Conservation (phyloP, 306 rosid genomes). For the Cucurbita pepo region DNA sequence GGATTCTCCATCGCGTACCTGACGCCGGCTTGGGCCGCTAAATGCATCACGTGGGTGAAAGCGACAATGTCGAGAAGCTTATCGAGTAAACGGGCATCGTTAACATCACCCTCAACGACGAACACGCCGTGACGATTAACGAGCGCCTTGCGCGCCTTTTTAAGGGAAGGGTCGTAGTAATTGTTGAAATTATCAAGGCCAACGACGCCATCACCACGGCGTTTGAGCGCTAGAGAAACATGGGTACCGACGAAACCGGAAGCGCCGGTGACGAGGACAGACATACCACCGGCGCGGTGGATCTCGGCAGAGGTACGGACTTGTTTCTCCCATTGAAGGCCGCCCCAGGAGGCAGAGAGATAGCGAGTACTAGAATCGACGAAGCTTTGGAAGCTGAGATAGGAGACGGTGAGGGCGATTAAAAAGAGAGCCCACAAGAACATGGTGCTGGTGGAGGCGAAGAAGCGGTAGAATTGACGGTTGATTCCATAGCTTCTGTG, state of each 20-base stretch:
- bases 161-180: conserved; percentile 72
- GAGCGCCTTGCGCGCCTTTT: conserved; percentile 43
- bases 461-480: conserved; percentile 66
- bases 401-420: conserved; percentile 63
- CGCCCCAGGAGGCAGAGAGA: conserved; percentile 77
- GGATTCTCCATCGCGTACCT: conserved; percentile 91
- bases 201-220: conserved; percentile 69
- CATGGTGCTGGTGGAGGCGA: conserved; percentile 79
- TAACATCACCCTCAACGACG: conserved; percentile 58
- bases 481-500: conserved; percentile 36
- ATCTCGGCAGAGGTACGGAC: conserved; percentile 59
- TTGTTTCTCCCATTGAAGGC: conserved; percentile 85
- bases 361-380: conserved; percentile 55
- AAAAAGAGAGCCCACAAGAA: conserved; percentile 76
- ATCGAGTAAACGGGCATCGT: conserved; percentile 44
- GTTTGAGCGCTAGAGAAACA: conserved; percentile 56
- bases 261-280: conserved; percentile 68
- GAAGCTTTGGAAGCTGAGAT: conserved; percentile 60
- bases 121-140: conserved; percentile 30
- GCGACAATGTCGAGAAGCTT: conserved; percentile 72
- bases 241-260: conserved; percentile 16
- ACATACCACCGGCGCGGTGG: conserved; percentile 54
- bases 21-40: conserved; percentile 92
- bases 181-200: conserved; percentile 71
- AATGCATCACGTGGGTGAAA: conserved; percentile 75